A percentile compares a stretch with the other conserved stretches of the same genome.
phyloP scores from a whole-genome alignment of 306 rosid genomes.

The Pachyrhizus erosus region DNA sequence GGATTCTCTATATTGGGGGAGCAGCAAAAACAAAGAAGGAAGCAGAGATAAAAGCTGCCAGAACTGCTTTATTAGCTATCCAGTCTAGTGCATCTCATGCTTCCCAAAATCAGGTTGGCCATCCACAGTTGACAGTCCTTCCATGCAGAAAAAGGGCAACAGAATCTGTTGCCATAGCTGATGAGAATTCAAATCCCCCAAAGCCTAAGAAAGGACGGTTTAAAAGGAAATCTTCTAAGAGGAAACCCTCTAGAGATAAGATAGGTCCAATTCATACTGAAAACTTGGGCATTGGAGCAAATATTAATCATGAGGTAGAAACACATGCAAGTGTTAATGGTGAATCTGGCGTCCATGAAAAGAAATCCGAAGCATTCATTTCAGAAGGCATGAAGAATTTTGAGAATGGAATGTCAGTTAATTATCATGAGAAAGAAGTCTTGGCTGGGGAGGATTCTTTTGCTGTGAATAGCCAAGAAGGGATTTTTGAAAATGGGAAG shows the following conservation, averaged over 20 bases:
- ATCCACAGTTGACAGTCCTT: conserved; percentile 70
- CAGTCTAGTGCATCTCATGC: conserved; percentile 61
- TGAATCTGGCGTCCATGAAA: conserved; percentile 32
- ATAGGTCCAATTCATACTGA: conserved; percentile 31
- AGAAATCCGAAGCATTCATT: conserved; percentile 16
- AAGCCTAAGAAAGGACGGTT: conserved; percentile 64
- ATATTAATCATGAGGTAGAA: conserved; percentile 30
- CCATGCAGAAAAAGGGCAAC: conserved; percentile 65
- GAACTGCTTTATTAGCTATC: conserved; percentile 92
- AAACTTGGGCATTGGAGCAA: conserved; percentile 20
- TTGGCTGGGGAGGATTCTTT: conserved; percentile 41
- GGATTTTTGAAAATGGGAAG: conserved; percentile 40
- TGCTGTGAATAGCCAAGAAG: conserved; percentile 33
- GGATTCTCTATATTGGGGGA: conserved; percentile 85
- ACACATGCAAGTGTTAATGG: conserved; percentile 27
- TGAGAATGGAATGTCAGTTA: conserved; percentile 37
- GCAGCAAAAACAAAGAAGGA: conserved; percentile 86
- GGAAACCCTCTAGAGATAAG: conserved; percentile 44
- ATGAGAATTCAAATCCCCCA: conserved; percentile 50
- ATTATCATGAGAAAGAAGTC: conserved; percentile 40
- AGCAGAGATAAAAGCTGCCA: conserved; percentile 97
- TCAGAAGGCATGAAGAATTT: conserved; percentile 40
- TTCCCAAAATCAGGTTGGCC: conserved; percentile 50
- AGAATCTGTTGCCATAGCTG: conserved; percentile 42
- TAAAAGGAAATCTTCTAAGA: conserved; percentile 57